Evolutionary conservation across 2,329 filamentous ascomycete genomes (phyloP), one percentile per base, ranked within the genome.

Genomic region (Exophiala sideris): DNA sequence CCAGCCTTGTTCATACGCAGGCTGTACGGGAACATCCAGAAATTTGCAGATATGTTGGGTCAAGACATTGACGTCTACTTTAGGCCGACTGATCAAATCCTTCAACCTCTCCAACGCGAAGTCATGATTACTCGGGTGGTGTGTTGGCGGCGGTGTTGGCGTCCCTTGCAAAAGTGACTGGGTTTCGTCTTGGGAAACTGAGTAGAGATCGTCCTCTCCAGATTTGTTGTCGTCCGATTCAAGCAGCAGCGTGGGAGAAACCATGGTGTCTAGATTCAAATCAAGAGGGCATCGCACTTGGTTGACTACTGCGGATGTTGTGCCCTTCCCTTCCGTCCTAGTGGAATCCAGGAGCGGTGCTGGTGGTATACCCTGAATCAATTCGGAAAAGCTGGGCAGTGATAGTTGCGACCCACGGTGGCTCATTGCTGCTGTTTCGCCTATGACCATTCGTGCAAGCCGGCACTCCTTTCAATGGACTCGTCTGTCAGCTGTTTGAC

Each of bases 1-100:
- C 56, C 56, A 59, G 12, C 56, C 56, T 29, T 59, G 52, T 2
- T 21, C 10, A 44, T 56, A 52, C 3, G 56, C 49, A 8, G 52
- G 52, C 33, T n/a, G 39, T 6, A 59, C 20, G 10, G 49, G 38
- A 29, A 21, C 44, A n/a, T 51, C 32, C 10, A 59, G 42, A 11
- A 53, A 16, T 12, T 48, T 18, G 2, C 16, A 38, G 10, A 54
- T 40, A 10, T 12, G 32, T 9, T 51, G 40, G 11, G 20, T 11
- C 10, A 56, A 24, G 16, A 20, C 21, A 8, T n/a, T 32, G 12
- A 45, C 2, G 21, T 53, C 50, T 3, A 42, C 48, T 5, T 53
- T 40, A 14, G n/a, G 20, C 14, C 29, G 36, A 16, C 36, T 18
- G 8, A 56, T 36, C 7, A 46, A n/a, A 2, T 34, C 45, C 20